Evolutionary conservation across 768 basidiomycete genomes (phyloP).

Genomic region (Tulasnella sp.): DNA sequence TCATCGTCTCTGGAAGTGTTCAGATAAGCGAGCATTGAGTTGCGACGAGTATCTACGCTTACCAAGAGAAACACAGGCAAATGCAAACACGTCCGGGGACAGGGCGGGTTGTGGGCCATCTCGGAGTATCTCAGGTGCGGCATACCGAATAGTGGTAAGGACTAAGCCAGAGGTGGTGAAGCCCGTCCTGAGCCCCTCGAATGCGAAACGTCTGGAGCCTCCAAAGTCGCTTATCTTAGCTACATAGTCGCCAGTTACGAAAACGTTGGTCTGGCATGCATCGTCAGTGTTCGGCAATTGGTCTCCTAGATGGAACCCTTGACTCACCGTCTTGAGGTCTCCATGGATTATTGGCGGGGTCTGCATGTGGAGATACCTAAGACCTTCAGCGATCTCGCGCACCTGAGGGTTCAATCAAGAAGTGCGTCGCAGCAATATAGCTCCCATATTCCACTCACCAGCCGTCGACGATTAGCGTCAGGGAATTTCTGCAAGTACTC

Average conservation of each 20-base stretch:
- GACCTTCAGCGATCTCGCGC: not conserved
- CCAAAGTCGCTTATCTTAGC: constrained; percentile 7
- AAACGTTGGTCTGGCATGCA: not conserved
- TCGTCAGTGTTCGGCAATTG: not conserved
- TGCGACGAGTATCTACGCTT: too few relatives aligned
- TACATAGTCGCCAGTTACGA: not conserved
- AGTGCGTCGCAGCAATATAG: not conserved
- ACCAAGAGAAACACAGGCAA: too few relatives aligned
- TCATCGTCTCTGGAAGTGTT: too few relatives aligned
- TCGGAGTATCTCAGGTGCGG: not conserved
- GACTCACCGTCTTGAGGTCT: constrained; percentile 34
- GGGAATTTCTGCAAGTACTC: constrained; percentile 53
- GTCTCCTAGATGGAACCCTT: not conserved
- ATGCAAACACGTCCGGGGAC: too few relatives aligned
- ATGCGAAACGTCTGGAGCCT: not conserved
- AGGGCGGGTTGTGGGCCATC: not conserved
- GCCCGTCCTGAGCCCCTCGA: not conserved
- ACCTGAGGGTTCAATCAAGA: constrained; percentile 19
- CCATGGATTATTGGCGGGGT: constrained; percentile 35
- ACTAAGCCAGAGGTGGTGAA: not conserved
- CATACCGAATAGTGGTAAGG: not conserved
- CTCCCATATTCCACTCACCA: constrained; percentile 45
- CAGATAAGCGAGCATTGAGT: too few relatives aligned
- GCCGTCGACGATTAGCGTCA: constrained; percentile 49
- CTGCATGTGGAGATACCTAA: not conserved